A percentile compares a stretch with the other conserved stretches of the same genome.
Evolutionary conservation across 805 yeast species (phyloP).

Genomic region (Suhomyces pyralidae): DNA sequence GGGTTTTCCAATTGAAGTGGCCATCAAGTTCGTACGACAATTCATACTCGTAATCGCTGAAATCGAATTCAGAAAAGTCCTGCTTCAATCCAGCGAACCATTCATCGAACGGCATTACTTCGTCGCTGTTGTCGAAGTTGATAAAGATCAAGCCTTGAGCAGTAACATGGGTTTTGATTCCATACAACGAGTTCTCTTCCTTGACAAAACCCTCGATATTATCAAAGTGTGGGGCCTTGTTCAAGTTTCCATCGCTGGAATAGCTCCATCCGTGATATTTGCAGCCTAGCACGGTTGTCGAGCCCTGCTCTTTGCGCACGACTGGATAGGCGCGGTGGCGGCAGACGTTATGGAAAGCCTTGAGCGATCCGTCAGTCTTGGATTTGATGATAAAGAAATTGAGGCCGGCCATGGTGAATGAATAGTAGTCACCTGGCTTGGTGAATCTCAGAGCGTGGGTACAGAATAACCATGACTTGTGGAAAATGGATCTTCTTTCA

Average conservation of each 20-base stretch:
- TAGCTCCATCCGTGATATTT: constrained; percentile 67
- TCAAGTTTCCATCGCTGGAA: constrained; percentile 56
- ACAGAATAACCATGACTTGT: constrained; percentile 55
- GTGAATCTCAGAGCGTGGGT: constrained; percentile 51
- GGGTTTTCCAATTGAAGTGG: constrained; percentile 62
- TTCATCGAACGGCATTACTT: constrained; percentile 47
- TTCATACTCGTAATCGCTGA: constrained; percentile 59
- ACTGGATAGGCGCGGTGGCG: constrained; percentile 67
- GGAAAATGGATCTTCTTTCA: constrained; percentile 56
- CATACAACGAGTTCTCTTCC: constrained; percentile 52
- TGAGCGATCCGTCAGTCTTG: constrained; percentile 44
- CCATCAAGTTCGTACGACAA: constrained; percentile 65
- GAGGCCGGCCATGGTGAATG: constrained; percentile 50
- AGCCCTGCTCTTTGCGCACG: constrained; percentile 55
- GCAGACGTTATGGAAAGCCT: constrained; percentile 63
- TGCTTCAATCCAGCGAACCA: constrained; percentile 50
- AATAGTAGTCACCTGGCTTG: constrained; percentile 57
- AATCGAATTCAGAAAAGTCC: constrained; percentile 58
- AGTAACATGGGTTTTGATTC: constrained; percentile 52
- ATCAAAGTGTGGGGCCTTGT: constrained; percentile 62
- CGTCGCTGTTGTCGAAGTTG: constrained; percentile 48
- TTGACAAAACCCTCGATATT: constrained; percentile 56
- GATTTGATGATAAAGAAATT: constrained; percentile 55
- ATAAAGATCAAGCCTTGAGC: constrained; percentile 56
- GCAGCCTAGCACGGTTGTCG: constrained; percentile 57